These are phyloP conservation scores for Lecanicillium sp. DNA, from an alignment of 2,329 filamentous ascomycete species.

Conservation along the genomic window DNA sequence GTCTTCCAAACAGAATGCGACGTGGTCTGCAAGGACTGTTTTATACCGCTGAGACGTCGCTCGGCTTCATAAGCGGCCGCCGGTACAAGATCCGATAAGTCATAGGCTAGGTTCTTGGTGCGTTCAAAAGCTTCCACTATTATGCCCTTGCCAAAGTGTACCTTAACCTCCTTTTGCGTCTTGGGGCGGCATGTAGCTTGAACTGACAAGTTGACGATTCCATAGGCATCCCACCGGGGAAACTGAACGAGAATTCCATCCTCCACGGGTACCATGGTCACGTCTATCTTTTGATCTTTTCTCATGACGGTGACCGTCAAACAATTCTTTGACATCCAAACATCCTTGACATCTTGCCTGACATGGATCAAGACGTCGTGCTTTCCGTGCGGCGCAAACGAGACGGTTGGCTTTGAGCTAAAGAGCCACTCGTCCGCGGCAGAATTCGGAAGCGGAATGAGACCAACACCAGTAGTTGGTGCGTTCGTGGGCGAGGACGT, in stretches of 20 bases:
- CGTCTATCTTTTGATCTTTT: slow-evolving; percentile 37
- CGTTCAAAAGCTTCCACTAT: slow-evolving; percentile 36
- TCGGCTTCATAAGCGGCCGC: slow-evolving; percentile 31
- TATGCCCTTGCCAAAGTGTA: slow-evolving; percentile 49
- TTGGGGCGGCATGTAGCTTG: slow-evolving; percentile 51
- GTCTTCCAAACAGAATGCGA: slow-evolving; percentile 18
- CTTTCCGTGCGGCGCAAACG: slow-evolving; percentile 25
- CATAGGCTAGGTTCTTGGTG: slow-evolving; percentile 34
- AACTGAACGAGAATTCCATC: slow-evolving; percentile 47
- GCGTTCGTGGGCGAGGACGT: slow-evolving; percentile 12
- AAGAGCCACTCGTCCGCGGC: slow-evolving; percentile 26
- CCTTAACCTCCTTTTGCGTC: slow-evolving; percentile 52
- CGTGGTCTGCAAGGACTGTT: slow-evolving; percentile 21
- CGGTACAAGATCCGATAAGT: slow-evolving; percentile 31
- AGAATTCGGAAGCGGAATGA: slow-evolving; percentile 22
- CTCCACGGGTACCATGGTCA: slow-evolving; percentile 38
- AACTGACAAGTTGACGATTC: slow-evolving; percentile 50
- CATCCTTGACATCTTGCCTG: slow-evolving; percentile 38
- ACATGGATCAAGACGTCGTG: slow-evolving; percentile 49
- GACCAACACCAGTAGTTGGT: slow-evolving; percentile 17
- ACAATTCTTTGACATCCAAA: slow-evolving; percentile 49
- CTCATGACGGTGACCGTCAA: slow-evolving; percentile 48
- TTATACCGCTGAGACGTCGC: slow-evolving; percentile 26
- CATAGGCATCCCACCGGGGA: slow-evolving; percentile 45
- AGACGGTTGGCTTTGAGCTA: slow-evolving; percentile 21